Conservation (phyloP, 345 rosid genomes). For the Populus euphratica region DNA sequence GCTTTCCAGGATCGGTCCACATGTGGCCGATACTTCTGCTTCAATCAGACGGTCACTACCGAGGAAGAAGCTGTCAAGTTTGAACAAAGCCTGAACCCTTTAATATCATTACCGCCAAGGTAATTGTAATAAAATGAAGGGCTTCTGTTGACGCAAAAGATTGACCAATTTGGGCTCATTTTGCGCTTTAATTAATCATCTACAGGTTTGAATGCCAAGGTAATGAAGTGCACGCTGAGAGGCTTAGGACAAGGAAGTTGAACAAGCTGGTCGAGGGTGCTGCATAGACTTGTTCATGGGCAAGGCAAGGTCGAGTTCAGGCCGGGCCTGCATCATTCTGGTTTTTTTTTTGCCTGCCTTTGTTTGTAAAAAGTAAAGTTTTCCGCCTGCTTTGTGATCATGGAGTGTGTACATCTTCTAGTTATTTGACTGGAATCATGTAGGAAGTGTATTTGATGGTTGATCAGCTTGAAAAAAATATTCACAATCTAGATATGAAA, state of each 20-base stretch:
- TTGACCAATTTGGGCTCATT: neutral
- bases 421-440: too few species aligned
- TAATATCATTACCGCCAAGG: conserved; percentile 66
- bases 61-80: conserved; percentile 63
- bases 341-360: neutral
- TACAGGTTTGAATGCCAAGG: conserved; percentile 59
- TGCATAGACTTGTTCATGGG: conserved; percentile 24
- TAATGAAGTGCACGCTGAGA: conserved; percentile 50
- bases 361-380: too few species aligned
- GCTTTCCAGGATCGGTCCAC: conserved; percentile 64
- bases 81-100: conserved; percentile 55
- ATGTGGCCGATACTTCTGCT: conserved; percentile 75
- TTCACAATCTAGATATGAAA: neutral
- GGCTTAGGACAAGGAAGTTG: conserved; percentile 62
- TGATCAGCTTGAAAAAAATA: too few species aligned
- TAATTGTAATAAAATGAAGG: neutral
- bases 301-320: neutral
- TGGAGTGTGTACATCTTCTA: too few species aligned
- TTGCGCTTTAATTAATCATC: neutral
- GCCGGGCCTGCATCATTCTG: neutral
- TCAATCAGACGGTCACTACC: conserved; percentile 57
- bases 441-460: too few species aligned
- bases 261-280: conserved; percentile 59
- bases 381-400: neutral
- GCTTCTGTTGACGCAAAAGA: neutral